Base-by-base conservation (phyloP, 345 rosid species). In the Hypericum androsaemum region DNA sequence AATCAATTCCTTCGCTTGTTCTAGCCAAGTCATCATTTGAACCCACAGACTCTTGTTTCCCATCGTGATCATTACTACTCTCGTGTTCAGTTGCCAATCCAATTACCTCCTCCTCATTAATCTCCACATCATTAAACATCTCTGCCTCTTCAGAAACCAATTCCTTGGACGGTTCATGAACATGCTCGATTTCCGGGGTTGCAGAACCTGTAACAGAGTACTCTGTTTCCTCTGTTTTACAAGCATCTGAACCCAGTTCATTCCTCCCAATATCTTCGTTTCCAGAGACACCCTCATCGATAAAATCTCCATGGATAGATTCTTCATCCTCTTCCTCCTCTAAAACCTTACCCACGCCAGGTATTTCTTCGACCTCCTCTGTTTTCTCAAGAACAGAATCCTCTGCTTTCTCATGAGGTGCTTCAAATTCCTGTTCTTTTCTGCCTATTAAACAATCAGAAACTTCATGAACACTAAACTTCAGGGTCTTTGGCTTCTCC, bases 401-500 rank as follows among this genome's bases (percentile, higher is more conserved):
- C 5, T 58, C 51, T 13, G 59, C 51, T 64, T 64, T 61, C 37
- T 39, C 37, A 12, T 52, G 59, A 58, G 63, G 51, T 57, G 52
- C 49, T 60, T 32, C 41, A 6, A 37, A 46, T 57, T 52, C 53
- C 47, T 52, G 46, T n/a, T 42, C 22, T 17, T 28, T 12, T 12
- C 39, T 59, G 50, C 43, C 56, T 8, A 6, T 10, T 13, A 64
- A 52, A 52, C 37, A 50, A 41, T 54, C 3, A 40, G 41, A 56
- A 12, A 59, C 41, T 58, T 72, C 81, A 56, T 61, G 79, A 13
- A 83, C 67, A 11, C 63, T 58, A 52, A 70, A 80, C 56, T 64
- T 61, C 68, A 63, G 9, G 1, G 62, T 52, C 68, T 44, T 70
- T 37, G 76, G 84, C 12, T 81, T 79, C 59, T 83, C 80, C 36